Conservation (phyloP, 306 rosid species). For the Prunus mongolica region DNA sequence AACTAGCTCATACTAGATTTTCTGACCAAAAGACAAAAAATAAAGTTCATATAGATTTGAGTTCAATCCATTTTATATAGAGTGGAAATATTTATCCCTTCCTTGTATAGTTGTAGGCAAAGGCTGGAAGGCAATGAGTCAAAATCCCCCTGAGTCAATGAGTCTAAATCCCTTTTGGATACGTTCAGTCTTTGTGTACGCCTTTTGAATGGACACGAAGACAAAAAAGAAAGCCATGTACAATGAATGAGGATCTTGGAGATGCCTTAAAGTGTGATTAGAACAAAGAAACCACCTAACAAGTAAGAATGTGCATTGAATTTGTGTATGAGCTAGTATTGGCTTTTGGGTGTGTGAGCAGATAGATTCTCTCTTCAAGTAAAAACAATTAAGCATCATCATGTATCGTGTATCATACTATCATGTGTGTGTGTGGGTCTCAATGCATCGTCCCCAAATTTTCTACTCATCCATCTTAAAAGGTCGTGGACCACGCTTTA, state of each 20-base stretch:
- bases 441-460: background rate
- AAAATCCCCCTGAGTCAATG: too few species aligned
- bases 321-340: conserved; percentile 1
- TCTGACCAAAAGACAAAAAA: too few species aligned
- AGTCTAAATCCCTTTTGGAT: too few species aligned
- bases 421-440: background rate
- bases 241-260: conserved; percentile 26
- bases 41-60: too few species aligned
- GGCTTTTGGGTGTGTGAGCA: conserved; percentile 3
- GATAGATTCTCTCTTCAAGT: conserved; percentile 26
- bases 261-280: conserved; percentile 15
- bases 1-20: too few species aligned
- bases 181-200: too few species aligned
- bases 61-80: background rate
- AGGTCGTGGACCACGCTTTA: conserved; percentile 10
- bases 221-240: conserved; percentile 16
- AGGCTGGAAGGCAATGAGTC: too few species aligned
- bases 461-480: conserved; percentile 7
- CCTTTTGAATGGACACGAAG: too few species aligned
- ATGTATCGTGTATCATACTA: conserved; percentile 1
- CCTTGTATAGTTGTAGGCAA: too few species aligned
- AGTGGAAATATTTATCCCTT: background rate
- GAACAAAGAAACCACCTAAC: conserved; percentile 8
- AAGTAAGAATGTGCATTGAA: conserved; percentile 24
- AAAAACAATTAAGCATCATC: background rate